Evolutionary conservation across 768 basidiomycete genomes (phyloP), one percentile per base, ranked within the genome.

Genomic region (Amanita thiersii): DNA sequence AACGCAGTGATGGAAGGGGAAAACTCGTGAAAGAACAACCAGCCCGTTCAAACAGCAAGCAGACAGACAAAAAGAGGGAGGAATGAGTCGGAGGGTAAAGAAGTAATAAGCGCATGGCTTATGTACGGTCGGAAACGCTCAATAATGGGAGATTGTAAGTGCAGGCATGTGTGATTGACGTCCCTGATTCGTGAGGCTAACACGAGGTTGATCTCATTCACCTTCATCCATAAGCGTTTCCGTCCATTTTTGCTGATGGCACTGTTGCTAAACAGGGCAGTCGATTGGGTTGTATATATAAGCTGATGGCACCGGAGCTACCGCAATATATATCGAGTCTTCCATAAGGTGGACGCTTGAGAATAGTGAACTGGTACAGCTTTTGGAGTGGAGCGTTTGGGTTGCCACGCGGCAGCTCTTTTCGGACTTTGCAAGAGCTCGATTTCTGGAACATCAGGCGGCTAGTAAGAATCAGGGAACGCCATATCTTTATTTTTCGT

Each of bases 1-100:
- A 30, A 46, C 45, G 54, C 46, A 20, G 45, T 40, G 38, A 46
- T 43, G 45, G 47, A 43, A 28, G 34, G 17, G 42, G 26, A 44
- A 6, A 39, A 39, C 24, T 39, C 37, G 44, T 39, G 29, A 39
- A 30, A 33, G 39, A 28, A 33, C 19, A 43, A 43, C 35, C 42
- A 43, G 34, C 34, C 42, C 42, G 41, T 43, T 43, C 41, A 26
- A 24, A 25, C 26, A 28, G 26, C 41, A 34, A 35, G 37, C 42
- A 34, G 42, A 43, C 42, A 25, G 29, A 43, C 37, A 32, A 51
- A 30, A 30, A 42, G 46, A 42, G 41, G 38, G 18, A 34, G 36
- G 30, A 37, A 45, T 24, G 42, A 42, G 36, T 54, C 42, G 26
- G 34, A 21, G 14, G 17, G n/a, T 17, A 14, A 42, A 24, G 40